Base-by-base conservation (phyloP, 1,139 yeast species). In the Blastobotrys apis region DNA sequence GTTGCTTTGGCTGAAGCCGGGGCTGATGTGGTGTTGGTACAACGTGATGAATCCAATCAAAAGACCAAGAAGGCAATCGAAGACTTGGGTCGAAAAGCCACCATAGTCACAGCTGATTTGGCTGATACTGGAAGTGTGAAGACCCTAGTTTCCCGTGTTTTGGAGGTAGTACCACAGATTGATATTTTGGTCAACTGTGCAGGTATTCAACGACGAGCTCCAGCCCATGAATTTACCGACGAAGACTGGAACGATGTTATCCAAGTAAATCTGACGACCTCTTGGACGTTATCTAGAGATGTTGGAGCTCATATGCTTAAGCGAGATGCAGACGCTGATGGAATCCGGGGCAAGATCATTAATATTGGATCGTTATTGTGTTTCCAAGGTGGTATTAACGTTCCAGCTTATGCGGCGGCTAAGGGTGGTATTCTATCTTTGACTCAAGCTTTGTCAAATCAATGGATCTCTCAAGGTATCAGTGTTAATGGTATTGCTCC, bases 341-440 rank as follows among this genome's bases (percentile, higher is more conserved):
- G 73, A 13, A 73, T 74, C 22, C 69, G 71, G 52, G 88, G 87
- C 29, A 80, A 81, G 43, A 72, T 81, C 54, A 73, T 81, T 53
- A 75, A 80, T 59, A 77, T 85, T 21, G 84, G 81, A 1, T 79
- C 85, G 2, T 51, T 74, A 39, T 56, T 64, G 45, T 64, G 75
- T 0, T 72, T 65, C 62, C 66, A 68, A 41, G 78, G 77, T 10
- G 75, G 75, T 1, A 32, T 65, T 44, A 57, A 63, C 43, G 63
- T 69, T 31, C 67, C 78, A 3, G 72, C 80, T 0, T 77, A 77
- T 56, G 71, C 77, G 9, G 73, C 77, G 8, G 65, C 79, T 17
- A 77, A 77, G 58, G 78, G 77, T 15, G 82, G 74, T 0, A 60
- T 77, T 25, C 67, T 68, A 33, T 69, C 68, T 37, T 63, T 77